Evolutionary conservation across 108 stramenopile species (phyloP).

Genomic region (Cyclotella atomus): DNA sequence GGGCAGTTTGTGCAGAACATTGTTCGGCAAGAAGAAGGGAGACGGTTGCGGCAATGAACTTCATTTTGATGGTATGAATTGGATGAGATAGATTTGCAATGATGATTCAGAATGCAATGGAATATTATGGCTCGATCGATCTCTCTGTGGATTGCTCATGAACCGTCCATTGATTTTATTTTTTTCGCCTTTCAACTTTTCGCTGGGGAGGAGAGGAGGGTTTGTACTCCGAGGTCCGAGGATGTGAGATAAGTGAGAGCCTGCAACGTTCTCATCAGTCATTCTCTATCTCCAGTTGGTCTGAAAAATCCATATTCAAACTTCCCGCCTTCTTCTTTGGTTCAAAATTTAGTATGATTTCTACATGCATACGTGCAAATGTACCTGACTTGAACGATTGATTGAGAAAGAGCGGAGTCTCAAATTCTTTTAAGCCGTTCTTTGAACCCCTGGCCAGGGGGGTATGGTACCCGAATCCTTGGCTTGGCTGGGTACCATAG

Average conservation of each 20-base stretch:
- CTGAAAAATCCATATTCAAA: background rate
- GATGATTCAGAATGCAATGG: background rate
- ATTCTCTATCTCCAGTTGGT: background rate
- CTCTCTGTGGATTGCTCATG: too few relatives aligned
- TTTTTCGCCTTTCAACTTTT: background rate
- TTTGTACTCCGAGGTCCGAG: too few relatives aligned
- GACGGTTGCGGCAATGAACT: background rate
- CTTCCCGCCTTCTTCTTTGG: background rate
- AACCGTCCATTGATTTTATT: too few relatives aligned
- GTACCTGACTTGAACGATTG: background rate
- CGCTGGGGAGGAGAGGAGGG: too few relatives aligned
- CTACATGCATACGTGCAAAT: background rate
- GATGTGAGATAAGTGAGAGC: too few relatives aligned
- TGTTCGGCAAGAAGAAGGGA: background rate
- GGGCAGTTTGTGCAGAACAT: background rate
- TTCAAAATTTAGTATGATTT: background rate
- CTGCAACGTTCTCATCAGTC: too few relatives aligned
- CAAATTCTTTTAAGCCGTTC: background rate
- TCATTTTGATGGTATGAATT: constrained; percentile 2
- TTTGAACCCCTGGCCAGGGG: too few relatives aligned
- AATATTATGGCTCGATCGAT: too few relatives aligned
- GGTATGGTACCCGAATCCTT: too few relatives aligned
- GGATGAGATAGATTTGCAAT: background rate
- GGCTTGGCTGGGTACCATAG: too few relatives aligned
- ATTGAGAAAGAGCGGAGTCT: background rate